Evolutionary conservation across 345 rosid genomes (phyloP), one percentile per base, ranked within the genome.

Genomic region (Citrus reticulata): DNA sequence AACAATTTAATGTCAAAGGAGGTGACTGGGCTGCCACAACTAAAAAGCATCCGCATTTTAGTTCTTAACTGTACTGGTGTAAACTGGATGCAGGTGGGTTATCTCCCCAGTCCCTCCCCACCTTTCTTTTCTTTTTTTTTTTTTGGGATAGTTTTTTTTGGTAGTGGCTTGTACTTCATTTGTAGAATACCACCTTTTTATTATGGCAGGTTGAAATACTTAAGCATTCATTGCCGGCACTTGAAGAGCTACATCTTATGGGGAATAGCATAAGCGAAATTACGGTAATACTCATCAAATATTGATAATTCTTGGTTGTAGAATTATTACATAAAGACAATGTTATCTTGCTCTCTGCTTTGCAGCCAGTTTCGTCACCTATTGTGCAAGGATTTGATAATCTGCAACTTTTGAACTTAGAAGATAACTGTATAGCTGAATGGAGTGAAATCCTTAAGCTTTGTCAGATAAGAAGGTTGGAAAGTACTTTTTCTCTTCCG

Each of bases 241-340:
- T 94, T 76, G 97, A 94, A 85, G 98, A 93, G 89, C 86, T 95
- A 80, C 97, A 95, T 87, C 79, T 95, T 84, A 91, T 91, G 94
- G 97, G 95, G 67, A 95, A 94, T 82, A 89, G 77, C 81, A 89
- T 95, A 73, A 80, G 86, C 80, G 49, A 80, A 80, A 84, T 93
- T 76, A 78, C 76, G 83, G 97, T 93, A 88, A 66, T 75, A 40
- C 74, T 61, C 73, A 10, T 46, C 58, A 20, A 20, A 59, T 74
- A 69, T 61, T 40, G n/a, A 73, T 55, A 60, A 72, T 74, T 64
- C 77, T 65, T n/a, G 34, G 61, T 75, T 39, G 51, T 70, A 46
- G 39, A 51, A 2, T 68, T n/a, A 58, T 57, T 10, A 11, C 29
- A 10, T 9, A 27, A 55, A 10, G 62, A 59, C 62, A 59, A 59